A percentile compares a stretch with the other conserved stretches of the same genome.
These are phyloP conservation scores for Fonsecaea erecta DNA, from an alignment of 2,329 filamentous ascomycete species.

Conservation along the genomic window DNA sequence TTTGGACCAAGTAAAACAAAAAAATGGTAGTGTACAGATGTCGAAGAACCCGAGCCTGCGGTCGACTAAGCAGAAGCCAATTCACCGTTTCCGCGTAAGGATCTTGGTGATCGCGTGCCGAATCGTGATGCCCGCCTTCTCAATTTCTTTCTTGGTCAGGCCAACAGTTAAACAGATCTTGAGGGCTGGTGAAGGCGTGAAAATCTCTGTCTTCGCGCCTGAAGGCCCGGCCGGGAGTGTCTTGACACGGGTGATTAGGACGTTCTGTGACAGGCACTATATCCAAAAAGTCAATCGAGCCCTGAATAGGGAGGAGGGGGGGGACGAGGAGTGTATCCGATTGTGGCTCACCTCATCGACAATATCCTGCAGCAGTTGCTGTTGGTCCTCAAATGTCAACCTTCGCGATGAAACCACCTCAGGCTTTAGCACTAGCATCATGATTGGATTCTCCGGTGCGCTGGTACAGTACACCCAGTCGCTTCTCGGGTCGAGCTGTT, in stretches of 20 bases:
- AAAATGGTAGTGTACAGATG: background rate
- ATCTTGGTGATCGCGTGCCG: constrained; percentile 94
- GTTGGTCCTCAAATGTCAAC: constrained; percentile 75
- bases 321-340: background rate
- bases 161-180: constrained; percentile 91
- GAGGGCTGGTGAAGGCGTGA: constrained; percentile 73
- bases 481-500: constrained; percentile 86
- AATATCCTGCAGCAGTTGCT: constrained; percentile 81
- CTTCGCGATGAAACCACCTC: constrained; percentile 75
- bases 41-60: background rate
- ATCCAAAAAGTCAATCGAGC: constrained; percentile 21
- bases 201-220: constrained; percentile 68
- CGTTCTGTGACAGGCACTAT: constrained; percentile 81
- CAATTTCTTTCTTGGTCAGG: constrained; percentile 89
- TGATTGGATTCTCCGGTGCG: constrained; percentile 79
- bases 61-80: background rate
- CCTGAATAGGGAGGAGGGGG: background rate
- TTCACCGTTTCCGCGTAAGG: constrained; percentile 63
- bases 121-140: constrained; percentile 87
- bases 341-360: constrained; percentile 84
- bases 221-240: constrained; percentile 68
- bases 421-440: constrained; percentile 81
- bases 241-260: constrained; percentile 87
- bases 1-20: background rate
- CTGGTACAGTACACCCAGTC: constrained; percentile 90